Evolutionary conservation across 805 yeast genomes (phyloP).

Genomic region (Debaryomyces maramus): DNA sequence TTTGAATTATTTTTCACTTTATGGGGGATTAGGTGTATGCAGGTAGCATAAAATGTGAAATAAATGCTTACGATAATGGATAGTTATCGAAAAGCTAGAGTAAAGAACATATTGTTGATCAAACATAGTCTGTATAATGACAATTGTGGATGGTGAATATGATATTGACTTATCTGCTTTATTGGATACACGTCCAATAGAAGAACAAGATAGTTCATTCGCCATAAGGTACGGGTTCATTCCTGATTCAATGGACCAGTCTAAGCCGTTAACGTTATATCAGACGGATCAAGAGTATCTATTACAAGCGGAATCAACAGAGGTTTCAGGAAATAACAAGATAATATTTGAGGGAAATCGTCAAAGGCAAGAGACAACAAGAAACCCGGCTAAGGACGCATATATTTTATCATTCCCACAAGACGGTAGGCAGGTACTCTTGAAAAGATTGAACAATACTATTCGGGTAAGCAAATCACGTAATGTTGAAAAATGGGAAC

Average conservation of each 20-base stretch:
- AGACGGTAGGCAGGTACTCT: constrained; percentile 15
- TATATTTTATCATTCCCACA: constrained; percentile 28
- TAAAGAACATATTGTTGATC: too few relatives aligned
- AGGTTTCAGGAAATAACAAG: constrained; percentile 13
- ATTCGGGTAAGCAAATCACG: constrained; percentile 40
- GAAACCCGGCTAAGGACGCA: constrained; percentile 22
- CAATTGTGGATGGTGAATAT: constrained; percentile 41
- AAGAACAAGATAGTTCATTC: constrained; percentile 7
- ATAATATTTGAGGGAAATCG: constrained; percentile 41
- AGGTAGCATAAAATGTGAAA: not conserved
- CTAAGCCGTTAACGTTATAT: constrained; percentile 31
- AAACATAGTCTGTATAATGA: constrained; percentile 6
- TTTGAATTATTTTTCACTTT: not conserved
- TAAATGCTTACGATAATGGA: not conserved
- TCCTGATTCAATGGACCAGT: constrained; percentile 42
- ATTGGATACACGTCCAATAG: constrained; percentile 4
- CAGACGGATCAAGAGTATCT: constrained; percentile 35
- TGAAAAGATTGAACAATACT: constrained; percentile 30
- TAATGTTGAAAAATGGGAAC: constrained; percentile 29
- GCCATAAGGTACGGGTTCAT: constrained; percentile 43
- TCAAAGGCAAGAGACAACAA: constrained; percentile 23
- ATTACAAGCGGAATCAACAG: constrained; percentile 29
- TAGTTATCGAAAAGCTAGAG: too few relatives aligned
- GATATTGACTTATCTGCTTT: constrained; percentile 38
- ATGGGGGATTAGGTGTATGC: not conserved